Conservation (phyloP, 1,284 basidiomycete species). For the Neonothopanus nambi region DNA sequence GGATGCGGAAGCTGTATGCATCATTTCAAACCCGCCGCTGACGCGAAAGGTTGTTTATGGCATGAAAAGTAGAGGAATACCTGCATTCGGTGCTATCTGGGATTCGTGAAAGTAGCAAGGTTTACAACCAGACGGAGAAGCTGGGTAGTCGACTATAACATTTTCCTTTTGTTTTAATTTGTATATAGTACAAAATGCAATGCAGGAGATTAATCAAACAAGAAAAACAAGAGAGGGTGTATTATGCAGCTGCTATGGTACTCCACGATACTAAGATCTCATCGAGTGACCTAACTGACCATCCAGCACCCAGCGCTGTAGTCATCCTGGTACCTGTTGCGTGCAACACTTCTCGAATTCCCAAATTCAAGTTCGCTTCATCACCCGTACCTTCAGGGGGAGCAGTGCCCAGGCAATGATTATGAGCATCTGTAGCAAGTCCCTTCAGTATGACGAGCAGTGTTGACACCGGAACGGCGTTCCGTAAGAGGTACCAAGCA, state of each 20-base stretch:
- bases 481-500: conserved; percentile 64
- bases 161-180: too few species aligned
- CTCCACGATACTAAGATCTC: conserved; percentile 62
- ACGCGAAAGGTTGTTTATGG: conserved; percentile 63
- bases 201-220: too few species aligned
- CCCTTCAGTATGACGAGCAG: conserved; percentile 57
- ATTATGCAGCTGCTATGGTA: conserved; percentile 12
- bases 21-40: conserved; percentile 61
- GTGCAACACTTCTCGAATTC: conserved; percentile 69
- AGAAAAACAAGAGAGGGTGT: background rate
- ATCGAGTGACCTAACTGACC: conserved; percentile 63
- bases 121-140: too few species aligned
- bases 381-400: conserved; percentile 56
- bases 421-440: conserved; percentile 60
- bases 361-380: conserved; percentile 47
- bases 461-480: conserved; percentile 67
- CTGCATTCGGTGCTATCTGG: conserved; percentile 61
- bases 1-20: conserved; percentile 60
- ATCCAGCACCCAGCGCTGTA: conserved; percentile 63
- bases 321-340: conserved; percentile 68
- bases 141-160: too few species aligned
- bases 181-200: too few species aligned
- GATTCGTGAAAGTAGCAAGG: too few species aligned
- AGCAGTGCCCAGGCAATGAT: conserved; percentile 46
- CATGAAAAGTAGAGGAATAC: conserved; percentile 57